Evolutionary conservation across 2,329 filamentous ascomycete genomes (phyloP).

Genomic region (Seiridium cupressi): DNA sequence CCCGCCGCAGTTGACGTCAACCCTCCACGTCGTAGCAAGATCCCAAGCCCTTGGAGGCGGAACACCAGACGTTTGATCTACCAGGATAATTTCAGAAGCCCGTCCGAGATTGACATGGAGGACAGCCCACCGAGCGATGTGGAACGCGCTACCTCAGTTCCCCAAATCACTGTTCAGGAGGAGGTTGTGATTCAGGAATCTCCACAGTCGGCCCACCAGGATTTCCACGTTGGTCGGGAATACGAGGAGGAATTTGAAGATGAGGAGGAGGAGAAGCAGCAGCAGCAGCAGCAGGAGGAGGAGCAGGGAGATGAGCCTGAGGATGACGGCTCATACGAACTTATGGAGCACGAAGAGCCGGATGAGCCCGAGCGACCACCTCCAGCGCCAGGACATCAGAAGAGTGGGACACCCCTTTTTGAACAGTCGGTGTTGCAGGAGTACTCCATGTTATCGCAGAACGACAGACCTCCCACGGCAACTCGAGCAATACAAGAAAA

Average conservation of each 20-base stretch:
- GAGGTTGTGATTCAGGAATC: neutral
- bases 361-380: neutral
- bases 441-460: conserved; percentile 42
- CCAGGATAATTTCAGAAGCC: conserved; percentile 28
- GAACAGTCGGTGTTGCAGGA: conserved; percentile 31
- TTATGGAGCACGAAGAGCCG: conserved; percentile 1
- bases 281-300: neutral
- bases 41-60: conserved; percentile 41
- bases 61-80: conserved; percentile 27
- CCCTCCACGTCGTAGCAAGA: conserved; percentile 26
- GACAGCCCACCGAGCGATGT: conserved; percentile 16
- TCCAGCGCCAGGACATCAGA: neutral
- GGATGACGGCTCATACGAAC: conserved; percentile 1
- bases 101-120: conserved; percentile 30
- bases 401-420: neutral
- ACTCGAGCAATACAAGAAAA: conserved; percentile 15
- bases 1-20: conserved; percentile 10
- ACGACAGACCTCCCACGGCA: conserved; percentile 13
- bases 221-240: neutral
- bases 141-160: conserved; percentile 7
- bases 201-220: neutral
- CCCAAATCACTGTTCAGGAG: neutral
- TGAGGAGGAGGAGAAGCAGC: neutral
- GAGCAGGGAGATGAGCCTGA: neutral
- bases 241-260: neutral